A percentile compares a stretch with the other conserved stretches of the same genome.
phyloP scores from a whole-genome alignment of 495 filamentous ascomycete genomes.

The Choiromyces venosus region DNA sequence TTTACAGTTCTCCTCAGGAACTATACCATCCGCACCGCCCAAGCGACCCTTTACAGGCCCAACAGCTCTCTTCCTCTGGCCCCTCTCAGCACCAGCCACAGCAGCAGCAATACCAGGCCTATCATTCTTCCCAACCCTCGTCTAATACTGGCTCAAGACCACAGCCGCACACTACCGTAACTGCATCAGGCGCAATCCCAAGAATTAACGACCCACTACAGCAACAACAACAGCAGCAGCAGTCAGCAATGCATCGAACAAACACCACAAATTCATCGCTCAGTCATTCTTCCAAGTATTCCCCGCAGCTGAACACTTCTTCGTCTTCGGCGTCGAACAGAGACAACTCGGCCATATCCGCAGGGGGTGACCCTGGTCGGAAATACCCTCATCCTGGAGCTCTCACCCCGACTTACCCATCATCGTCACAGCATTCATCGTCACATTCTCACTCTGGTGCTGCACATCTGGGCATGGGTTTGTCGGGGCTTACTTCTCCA shows the following conservation, averaged over 20 bases:
- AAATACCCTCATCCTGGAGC: slow-evolving; percentile 39
- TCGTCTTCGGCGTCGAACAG: slow-evolving; percentile 5
- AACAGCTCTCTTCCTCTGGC: slow-evolving; percentile 10
- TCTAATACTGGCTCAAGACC: slow-evolving; percentile 26
- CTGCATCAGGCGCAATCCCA: slow-evolving; percentile 21
- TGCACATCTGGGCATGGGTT: slow-evolving; percentile 31
- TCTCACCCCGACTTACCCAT: slow-evolving; percentile 35
- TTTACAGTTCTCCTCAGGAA: slow-evolving; percentile 24
- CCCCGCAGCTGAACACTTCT: slow-evolving; percentile 22
- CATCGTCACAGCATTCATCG: slow-evolving; percentile 26
- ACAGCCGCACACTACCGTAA: slow-evolving; percentile 12
- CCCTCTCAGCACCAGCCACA: slow-evolving; percentile 18
- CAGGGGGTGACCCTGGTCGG: slow-evolving; percentile 6
- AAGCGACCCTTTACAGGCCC: slow-evolving; percentile 44
- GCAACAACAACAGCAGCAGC: slow-evolving; percentile 20
- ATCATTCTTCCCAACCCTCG: slow-evolving; percentile 31
- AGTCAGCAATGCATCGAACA: slow-evolving; percentile 29
- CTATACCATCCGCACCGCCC: slow-evolving; percentile 44
- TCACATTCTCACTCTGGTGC: slow-evolving; percentile 30
- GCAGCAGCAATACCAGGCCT: slow-evolving; percentile 36
- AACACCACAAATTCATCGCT: slow-evolving; percentile 20
- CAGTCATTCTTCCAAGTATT: slow-evolving; percentile 31
- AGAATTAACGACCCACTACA: neutral
- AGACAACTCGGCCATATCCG: slow-evolving; percentile 2
- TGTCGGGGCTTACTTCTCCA: slow-evolving; percentile 25